Base-by-base conservation (phyloP, 495 filamentous ascomycete genomes). In the Aspergillus olivimuriae region DNA sequence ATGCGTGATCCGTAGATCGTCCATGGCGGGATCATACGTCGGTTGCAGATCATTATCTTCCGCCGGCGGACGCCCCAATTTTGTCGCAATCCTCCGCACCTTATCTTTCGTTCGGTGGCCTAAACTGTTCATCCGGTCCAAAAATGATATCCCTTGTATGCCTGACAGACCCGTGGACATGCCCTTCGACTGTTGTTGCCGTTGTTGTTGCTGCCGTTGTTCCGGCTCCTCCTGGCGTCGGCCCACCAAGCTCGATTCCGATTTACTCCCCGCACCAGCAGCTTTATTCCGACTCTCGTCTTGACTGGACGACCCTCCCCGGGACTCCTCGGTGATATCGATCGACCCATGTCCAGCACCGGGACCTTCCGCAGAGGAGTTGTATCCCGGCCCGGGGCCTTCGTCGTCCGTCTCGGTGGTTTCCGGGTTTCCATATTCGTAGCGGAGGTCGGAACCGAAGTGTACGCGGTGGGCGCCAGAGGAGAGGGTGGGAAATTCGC, bases 391-490 rank as follows among this genome's bases (percentile, higher is more conserved):
- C 23, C 16, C 39, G 8, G 14, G 15, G 14, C 31, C 19, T 6
- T 18, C 34, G 10, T 19, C 34, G 9, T 7, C n/a, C 2, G 16
- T 21, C 10, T 41, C 38, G 4, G 18, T 36, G 1, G 34, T 18
- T 7, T 39, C 31, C 7, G 28, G n/a, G 4, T 38, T 28, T 8
- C 47, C 47, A 31, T 50, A 50, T n/a, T 40, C 41, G 22, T 35
- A 50, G 22, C 41, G 39, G 22, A 39, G 30, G 32, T 50, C 47
- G 4, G 36, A 18, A 3, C 47, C 47, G n/a, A 44, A 50, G 20
- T 33, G 47, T 10, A 50, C 47, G 10, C 47, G 47, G 24, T 50
- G 47, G 12, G 23, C 30, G 17, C 26, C 14, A 22, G 41, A 12
- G 7, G 19, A 26, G 15, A 10, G 36, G 4, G 30, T 15, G 20